Evolutionary conservation across 352 stramenopile species (phyloP).

Genomic region (Pythium pyrilobum): DNA sequence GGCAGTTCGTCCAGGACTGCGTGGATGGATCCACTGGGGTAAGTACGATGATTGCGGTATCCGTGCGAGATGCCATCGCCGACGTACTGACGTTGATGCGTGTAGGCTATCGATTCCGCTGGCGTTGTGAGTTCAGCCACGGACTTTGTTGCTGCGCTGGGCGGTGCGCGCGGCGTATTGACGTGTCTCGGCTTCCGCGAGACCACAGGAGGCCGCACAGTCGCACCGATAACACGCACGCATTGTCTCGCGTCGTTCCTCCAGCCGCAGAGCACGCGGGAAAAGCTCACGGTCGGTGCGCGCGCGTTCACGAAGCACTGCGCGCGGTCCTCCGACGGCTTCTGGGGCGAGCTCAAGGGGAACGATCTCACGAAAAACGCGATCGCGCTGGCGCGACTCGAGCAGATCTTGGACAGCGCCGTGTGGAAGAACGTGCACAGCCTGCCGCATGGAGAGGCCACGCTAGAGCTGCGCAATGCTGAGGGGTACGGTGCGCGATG

Average conservation of each 20-base stretch:
- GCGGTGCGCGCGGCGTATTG: conserved; percentile 49
- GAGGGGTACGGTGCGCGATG: conserved; percentile 73
- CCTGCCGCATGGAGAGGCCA: conserved; percentile 59
- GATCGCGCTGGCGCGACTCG: conserved; percentile 39
- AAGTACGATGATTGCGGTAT: neutral
- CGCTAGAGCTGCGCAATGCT: conserved; percentile 65
- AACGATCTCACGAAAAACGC: conserved; percentile 69
- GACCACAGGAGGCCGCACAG: conserved; percentile 43
- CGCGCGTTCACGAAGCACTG: conserved; percentile 79
- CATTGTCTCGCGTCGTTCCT: conserved; percentile 58
- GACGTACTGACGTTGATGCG: neutral
- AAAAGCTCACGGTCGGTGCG: conserved; percentile 65
- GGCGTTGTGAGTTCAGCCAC: neutral
- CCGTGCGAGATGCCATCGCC: neutral
- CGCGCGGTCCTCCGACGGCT: conserved; percentile 52
- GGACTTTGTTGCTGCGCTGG: conserved; percentile 17
- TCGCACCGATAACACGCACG: conserved; percentile 42
- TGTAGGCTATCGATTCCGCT: neutral
- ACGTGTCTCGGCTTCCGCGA: conserved; percentile 63
- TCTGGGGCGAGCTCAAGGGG: conserved; percentile 56
- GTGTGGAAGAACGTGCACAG: conserved; percentile 84
- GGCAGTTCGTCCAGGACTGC: conserved; percentile 18
- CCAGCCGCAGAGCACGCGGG: conserved; percentile 25
- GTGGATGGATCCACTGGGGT: neutral
- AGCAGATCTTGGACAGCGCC: conserved; percentile 39